Evolutionary conservation across 2,329 filamentous ascomycete genomes (phyloP), one percentile per base, ranked within the genome.

Genomic region (Colletotrichum neosansevieriae): DNA sequence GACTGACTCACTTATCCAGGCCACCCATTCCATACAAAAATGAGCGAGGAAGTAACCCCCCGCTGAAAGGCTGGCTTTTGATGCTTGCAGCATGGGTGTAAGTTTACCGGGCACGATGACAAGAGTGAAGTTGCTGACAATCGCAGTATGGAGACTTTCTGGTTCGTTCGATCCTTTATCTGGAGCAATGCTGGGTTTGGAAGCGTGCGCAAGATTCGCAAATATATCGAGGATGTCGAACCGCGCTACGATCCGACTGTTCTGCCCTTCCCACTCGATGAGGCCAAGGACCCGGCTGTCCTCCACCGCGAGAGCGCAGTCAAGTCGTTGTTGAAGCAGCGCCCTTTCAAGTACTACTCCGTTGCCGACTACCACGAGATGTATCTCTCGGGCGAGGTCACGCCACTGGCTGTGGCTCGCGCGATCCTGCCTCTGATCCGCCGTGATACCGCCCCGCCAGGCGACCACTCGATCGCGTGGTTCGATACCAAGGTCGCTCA

Each of bases 101-200:
- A 75, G 85, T 76, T 50, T 4, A 13, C 38, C 24, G 15, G 7
- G 44, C 29, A 12, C 6, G 6, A 32, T 32, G 38, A 51, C n/a
- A 10, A 4, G 10, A 7, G 17, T 19, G 11, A 15, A n/a, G 38
- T 44, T 17, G 3, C 47, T 50, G 24, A 42, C 44, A 4, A 6
- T n/a, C 10, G n/a, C 71, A 88, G 86, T 11, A 83, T 91, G 72
- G 84, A 88, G 50, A 85, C 83, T 58, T 74, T 90, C 15, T 80
- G 82, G 19, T 82, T 86, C 54, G 67, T 91, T 9, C 85, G 88
- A 56, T 82, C 81, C 67, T 75, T 83, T 58, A 82, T 91, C 71
- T 92, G 89, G 88, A 79, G 79, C 44, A 90, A 90, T 76, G 89
- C 89, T 19, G 89, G 89, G 44, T 92, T 93, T 74, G 80, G 79